phyloP scores from a whole-genome alignment of 2,329 filamentous ascomycete species.

The Claviceps purpurea region DNA sequence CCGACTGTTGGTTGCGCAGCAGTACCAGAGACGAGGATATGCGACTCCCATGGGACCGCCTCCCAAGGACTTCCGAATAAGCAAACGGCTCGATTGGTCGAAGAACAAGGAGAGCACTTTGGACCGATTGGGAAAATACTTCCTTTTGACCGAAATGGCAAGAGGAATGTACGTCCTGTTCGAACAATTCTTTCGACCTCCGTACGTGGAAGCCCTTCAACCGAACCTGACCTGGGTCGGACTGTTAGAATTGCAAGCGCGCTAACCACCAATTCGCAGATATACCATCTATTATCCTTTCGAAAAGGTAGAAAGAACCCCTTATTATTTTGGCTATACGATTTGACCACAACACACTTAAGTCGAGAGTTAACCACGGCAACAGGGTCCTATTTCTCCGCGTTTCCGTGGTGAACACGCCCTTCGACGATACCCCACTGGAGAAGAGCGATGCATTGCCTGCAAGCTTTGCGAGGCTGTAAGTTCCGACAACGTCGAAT shows the following conservation, averaged over 20 bases:
- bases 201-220: constrained; percentile 48
- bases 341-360: not conserved
- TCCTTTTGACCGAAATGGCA: constrained; percentile 89
- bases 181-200: constrained; percentile 96
- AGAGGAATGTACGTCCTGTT: constrained; percentile 95
- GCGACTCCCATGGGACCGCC: constrained; percentile 67
- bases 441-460: constrained; percentile 97
- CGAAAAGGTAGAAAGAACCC: constrained; percentile 56
- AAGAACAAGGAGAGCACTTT: constrained; percentile 63
- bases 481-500: constrained; percentile 10
- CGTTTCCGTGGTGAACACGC: constrained; percentile 98
- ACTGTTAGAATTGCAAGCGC: not conserved
- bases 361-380: constrained; percentile 9
- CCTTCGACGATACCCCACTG: constrained; percentile 86
- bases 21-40: constrained; percentile 27
- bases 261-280: constrained; percentile 30
- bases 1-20: constrained; percentile 6
- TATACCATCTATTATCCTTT: constrained; percentile 99
- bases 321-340: not conserved
- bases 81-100: constrained; percentile 63
- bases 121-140: constrained; percentile 83
- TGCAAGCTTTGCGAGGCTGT: constrained; percentile 98
- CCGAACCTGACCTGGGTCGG: not conserved
- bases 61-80: constrained; percentile 67
- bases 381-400: constrained; percentile 82